These are phyloP conservation scores for Theobroma grandiflorum DNA, from an alignment of 441 rosid species.

Conservation along the genomic window DNA sequence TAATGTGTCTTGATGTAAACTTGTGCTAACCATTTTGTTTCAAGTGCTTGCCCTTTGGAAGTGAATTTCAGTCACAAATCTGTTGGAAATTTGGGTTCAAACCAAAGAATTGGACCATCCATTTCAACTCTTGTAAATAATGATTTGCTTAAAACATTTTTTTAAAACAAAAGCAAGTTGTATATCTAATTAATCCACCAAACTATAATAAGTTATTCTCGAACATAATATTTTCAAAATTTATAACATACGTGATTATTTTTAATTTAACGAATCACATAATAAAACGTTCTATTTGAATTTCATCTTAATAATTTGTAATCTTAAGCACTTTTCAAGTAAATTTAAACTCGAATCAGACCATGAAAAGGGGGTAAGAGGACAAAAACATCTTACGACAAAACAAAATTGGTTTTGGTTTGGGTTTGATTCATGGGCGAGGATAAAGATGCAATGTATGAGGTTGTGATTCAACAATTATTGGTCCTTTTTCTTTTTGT, in stretches of 20 bases:
- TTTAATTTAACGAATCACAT: too few species aligned
- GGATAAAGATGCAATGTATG: background rate
- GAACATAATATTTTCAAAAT: too few species aligned
- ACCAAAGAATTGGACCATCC: background rate
- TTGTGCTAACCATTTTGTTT: slow-evolving; percentile 5
- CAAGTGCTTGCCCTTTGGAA: background rate
- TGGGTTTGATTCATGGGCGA: background rate
- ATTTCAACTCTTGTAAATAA: background rate
- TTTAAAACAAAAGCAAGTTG: background rate
- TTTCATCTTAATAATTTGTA: background rate
- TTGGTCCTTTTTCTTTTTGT: background rate
- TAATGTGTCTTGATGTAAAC: background rate
- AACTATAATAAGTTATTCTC: too few species aligned
- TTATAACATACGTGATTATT: too few species aligned
- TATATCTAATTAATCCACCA: background rate
- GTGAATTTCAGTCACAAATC: slow-evolving; percentile 28
- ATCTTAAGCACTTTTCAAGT: too few species aligned
- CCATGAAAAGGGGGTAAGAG: background rate
- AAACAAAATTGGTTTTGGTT: background rate
- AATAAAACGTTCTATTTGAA: background rate
- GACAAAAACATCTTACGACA: background rate
- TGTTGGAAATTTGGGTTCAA: background rate
- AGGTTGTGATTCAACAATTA: background rate
- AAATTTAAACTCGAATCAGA: background rate
- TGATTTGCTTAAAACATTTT: background rate